Conservation (phyloP, 2,329 filamentous ascomycete genomes). For the Aspergillus jensenii region DNA sequence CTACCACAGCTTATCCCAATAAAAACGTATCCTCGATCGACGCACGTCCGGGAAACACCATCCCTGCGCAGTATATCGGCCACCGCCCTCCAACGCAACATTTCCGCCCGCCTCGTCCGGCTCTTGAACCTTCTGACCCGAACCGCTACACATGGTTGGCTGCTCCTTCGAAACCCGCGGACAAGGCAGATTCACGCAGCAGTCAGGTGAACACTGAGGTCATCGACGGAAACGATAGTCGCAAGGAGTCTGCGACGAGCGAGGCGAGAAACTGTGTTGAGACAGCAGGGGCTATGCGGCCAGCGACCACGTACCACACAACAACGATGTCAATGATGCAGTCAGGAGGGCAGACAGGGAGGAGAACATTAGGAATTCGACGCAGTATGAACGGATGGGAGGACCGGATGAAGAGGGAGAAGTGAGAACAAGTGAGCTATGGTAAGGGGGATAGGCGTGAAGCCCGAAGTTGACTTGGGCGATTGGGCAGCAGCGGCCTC, state of each 20-base stretch:
- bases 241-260: conserved; percentile 19
- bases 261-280: conserved; percentile 27
- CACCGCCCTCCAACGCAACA: conserved; percentile 35
- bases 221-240: conserved; percentile 8
- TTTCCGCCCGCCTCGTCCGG: conserved; percentile 32
- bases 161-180: conserved; percentile 21
- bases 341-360: conserved; percentile 22
- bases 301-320: conserved; percentile 38
- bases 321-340: conserved; percentile 41
- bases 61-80: conserved; percentile 23
- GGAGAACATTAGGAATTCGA: conserved; percentile 44
- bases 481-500: not conserved
- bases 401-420: conserved; percentile 36
- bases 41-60: conserved; percentile 13
- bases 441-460: not conserved
- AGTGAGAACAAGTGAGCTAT: conserved; percentile 23
- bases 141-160: conserved; percentile 39
- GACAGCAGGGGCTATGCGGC: conserved; percentile 21
- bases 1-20: conserved; percentile 7
- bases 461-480: not conserved
- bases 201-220: conserved; percentile 12
- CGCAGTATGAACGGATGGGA: conserved; percentile 46
- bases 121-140: conserved; percentile 30
- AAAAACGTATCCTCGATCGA: conserved; percentile 1
- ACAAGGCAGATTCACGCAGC: conserved; percentile 18